Conservation (phyloP, 768 basidiomycete species). For the Hygrocybe coccinea region DNA sequence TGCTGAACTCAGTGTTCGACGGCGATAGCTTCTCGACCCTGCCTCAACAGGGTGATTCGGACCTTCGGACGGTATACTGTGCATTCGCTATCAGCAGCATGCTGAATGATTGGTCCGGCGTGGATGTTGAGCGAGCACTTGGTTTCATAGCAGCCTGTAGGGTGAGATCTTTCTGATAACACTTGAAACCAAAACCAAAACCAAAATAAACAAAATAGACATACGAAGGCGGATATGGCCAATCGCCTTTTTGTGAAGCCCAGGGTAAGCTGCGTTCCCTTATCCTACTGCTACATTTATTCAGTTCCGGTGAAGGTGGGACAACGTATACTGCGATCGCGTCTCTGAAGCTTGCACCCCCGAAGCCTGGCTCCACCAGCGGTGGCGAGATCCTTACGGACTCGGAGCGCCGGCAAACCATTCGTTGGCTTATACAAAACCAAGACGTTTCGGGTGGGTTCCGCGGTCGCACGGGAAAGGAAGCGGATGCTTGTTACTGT, state of each 20-base stretch:
- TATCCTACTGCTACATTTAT: neutral
- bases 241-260: conserved; percentile 75
- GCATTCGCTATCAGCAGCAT: conserved; percentile 80
- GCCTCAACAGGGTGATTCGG: conserved; percentile 65
- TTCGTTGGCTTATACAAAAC: conserved; percentile 74
- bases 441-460: conserved; percentile 75
- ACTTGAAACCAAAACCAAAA: too few species aligned
- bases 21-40: conserved; percentile 60
- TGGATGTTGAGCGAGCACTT: conserved; percentile 58
- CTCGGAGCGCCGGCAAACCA: conserved; percentile 47
- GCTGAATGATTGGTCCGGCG: conserved; percentile 72
- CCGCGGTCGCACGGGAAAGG: conserved; percentile 82
- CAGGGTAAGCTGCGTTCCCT: conserved; percentile 52
- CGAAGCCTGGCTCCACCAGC: conserved; percentile 6
- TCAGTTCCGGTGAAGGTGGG: conserved; percentile 54
- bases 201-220: too few species aligned
- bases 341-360: conserved; percentile 52
- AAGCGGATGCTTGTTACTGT: conserved; percentile 89
- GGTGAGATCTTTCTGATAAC: conserved; percentile 39
- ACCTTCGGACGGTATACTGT: conserved; percentile 81
- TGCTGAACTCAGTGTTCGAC: too few species aligned
- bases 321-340: conserved; percentile 92
- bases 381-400: conserved; percentile 27
- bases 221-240: conserved; percentile 91
- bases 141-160: conserved; percentile 66